Conservation (phyloP, 176 grass and related monocot species). For the Stipa capillata region DNA sequence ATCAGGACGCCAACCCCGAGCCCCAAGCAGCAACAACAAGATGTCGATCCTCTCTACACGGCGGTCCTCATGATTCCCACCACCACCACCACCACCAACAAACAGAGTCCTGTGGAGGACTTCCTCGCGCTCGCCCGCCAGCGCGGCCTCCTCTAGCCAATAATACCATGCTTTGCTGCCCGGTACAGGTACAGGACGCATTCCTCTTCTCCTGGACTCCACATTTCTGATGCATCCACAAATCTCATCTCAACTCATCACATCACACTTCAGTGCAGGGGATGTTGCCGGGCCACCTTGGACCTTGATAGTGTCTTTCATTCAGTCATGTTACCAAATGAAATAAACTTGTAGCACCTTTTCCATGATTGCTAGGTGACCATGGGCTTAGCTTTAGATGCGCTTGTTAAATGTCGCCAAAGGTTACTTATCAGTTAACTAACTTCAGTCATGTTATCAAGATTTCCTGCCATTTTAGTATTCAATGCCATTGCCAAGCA, state of each 20-base stretch:
- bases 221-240: not conserved
- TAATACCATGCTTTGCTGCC: not conserved
- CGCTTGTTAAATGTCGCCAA: no score
- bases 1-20: conserved; percentile 15
- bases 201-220: not conserved
- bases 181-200: not conserved
- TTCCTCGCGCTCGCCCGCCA: conserved; percentile 14
- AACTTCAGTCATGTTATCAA: not conserved
- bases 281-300: not conserved
- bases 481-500: not conserved
- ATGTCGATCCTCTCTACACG: conserved; percentile 16
- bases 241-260: not conserved
- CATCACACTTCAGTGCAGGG: not conserved
- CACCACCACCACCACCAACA: not conserved
- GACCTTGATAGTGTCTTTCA: not conserved
- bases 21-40: not conserved
- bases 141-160: conserved; percentile 15
- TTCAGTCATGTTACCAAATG: not conserved
- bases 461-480: not conserved
- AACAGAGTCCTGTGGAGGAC: not conserved
- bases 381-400: no score
- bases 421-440: not conserved
- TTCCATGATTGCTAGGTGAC: not conserved
- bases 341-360: not conserved
- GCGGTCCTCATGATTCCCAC: conserved; percentile 23